A percentile compares a stretch with the other conserved stretches of the same genome.
These are phyloP conservation scores for Agastache rugosa DNA, from an alignment of 257 asterid genomes.

Conservation along the genomic window DNA sequence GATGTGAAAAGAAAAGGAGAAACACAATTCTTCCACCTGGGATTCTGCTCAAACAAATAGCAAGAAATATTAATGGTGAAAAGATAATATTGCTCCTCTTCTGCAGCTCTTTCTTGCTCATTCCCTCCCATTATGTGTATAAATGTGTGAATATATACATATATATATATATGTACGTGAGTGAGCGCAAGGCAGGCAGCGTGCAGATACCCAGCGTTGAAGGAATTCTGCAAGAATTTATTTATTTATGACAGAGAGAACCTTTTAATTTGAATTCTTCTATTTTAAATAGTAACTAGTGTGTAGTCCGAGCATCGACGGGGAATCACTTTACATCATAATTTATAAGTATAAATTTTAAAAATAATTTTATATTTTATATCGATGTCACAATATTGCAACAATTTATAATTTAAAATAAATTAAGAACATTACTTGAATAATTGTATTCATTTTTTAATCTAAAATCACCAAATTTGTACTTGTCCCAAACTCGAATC, in stretches of 20 bases:
- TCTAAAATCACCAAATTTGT: too few species aligned
- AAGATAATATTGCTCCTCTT: background rate
- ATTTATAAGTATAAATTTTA: too few species aligned
- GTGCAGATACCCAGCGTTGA: slow-evolving; percentile 38
- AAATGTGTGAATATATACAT: background rate
- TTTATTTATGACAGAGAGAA: background rate
- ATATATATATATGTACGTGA: background rate
- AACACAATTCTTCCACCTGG: slow-evolving; percentile 37
- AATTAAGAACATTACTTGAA: too few species aligned
- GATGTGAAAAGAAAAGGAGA: slow-evolving; percentile 11
- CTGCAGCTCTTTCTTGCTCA: slow-evolving; percentile 3
- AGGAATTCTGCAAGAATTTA: slow-evolving; percentile 33
- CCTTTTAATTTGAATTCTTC: background rate
- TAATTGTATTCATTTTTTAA: too few species aligned
- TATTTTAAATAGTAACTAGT: background rate
- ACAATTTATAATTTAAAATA: too few species aligned
- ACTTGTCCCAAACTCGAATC: too few species aligned
- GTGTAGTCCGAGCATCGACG: too few species aligned
- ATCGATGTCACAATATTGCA: too few species aligned
- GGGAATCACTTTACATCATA: too few species aligned
- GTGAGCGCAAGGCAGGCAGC: background rate
- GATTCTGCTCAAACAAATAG: slow-evolving; percentile 5
- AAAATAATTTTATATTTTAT: too few species aligned
- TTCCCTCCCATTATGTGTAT: slow-evolving; percentile 2
- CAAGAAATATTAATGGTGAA: slow-evolving; percentile 1